phyloP scores from a whole-genome alignment of 371 early-diverging fungal species.

The Fennellomyces sp. region DNA sequence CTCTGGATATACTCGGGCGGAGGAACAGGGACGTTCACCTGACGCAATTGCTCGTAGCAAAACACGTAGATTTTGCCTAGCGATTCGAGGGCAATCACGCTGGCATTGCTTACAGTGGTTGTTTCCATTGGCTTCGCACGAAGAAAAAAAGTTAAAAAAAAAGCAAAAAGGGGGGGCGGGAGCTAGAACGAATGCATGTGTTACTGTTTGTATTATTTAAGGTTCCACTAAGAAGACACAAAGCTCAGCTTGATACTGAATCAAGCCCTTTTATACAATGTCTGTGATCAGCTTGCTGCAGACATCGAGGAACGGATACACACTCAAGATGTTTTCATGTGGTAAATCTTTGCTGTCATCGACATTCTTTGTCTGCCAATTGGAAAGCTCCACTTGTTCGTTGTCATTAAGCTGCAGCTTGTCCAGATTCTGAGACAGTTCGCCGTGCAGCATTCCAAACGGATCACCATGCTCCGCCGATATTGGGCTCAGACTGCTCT shows the following conservation, averaged over 20 bases:
- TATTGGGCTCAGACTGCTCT: not conserved
- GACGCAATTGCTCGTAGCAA: slow-evolving; percentile 25
- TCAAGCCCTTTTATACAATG: slow-evolving; percentile 68
- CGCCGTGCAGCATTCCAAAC: not conserved
- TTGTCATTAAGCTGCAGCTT: not conserved
- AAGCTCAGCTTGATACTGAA: no score
- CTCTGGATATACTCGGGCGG: slow-evolving; percentile 23
- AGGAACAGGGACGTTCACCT: slow-evolving; percentile 26
- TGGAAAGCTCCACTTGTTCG: not conserved
- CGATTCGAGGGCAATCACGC: slow-evolving; percentile 10
- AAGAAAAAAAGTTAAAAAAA: not conserved
- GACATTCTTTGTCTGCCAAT: slow-evolving; percentile 3
- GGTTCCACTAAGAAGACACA: no score
- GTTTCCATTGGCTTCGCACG: slow-evolving; percentile 2
- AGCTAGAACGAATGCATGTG: no score
- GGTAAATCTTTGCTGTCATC: slow-evolving; percentile 13
- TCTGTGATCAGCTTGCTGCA: slow-evolving; percentile 94
- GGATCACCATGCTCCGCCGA: not conserved
- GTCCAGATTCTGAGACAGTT: slow-evolving; percentile 1
- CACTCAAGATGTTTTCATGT: slow-evolving; percentile 59
- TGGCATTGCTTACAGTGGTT: slow-evolving; percentile 1
- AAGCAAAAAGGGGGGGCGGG: not conserved
- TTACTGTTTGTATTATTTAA: no score
- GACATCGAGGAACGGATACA: slow-evolving; percentile 94
- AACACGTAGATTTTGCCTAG: slow-evolving; percentile 35